Base-by-base conservation (phyloP, 202 grass and related monocot genomes). In the Brachypodium distachyon region DNA sequence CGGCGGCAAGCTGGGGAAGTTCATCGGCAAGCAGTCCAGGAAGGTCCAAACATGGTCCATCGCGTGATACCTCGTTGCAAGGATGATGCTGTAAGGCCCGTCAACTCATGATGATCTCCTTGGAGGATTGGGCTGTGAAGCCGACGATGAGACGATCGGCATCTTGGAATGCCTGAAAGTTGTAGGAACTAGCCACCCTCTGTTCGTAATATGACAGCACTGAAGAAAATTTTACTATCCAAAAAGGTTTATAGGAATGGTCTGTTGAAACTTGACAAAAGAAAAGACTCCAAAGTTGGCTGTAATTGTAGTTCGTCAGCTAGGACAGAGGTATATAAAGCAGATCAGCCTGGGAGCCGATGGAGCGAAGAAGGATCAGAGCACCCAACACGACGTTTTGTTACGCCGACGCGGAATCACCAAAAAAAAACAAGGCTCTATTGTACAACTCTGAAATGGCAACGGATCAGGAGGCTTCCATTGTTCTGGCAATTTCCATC, bases 11-110 rank as follows among this genome's bases (percentile, higher is more conserved):
- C 77, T 82, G 9, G 88, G 92, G 14, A 77, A 83, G 57, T 91
- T 82, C 66, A 81, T 94, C 1, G 92, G 92, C 27, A 94, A 94
- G 60, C 88, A 94, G 57, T 83, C 88, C 31, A 87, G 92, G 80
- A 94, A 89, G 76, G 67, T 87, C 76, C 92, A 94, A 50, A 94
- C 92, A 28, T 94, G 92, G 92, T 94, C 92, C 46, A 90, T 94
- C 23, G 82, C 92, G 0, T 85, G 92, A 3, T 94, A 94, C 82
- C 82, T 94, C 7, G 92, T 94, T 0, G 85, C 92, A 23, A 87
- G 90, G 54, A 94, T 94, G 92, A 91, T 94, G 92, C 80, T 94
- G 6, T 88, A 94, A 65, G 92, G 91, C 58, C 92, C 92, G 1
- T 94, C 92, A 0, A 80, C 89, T 94, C 9, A 82, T 89, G 69